These are phyloP conservation scores for Bacidia rubella DNA, from an alignment of 495 filamentous ascomycete species.

Conservation along the genomic window DNA sequence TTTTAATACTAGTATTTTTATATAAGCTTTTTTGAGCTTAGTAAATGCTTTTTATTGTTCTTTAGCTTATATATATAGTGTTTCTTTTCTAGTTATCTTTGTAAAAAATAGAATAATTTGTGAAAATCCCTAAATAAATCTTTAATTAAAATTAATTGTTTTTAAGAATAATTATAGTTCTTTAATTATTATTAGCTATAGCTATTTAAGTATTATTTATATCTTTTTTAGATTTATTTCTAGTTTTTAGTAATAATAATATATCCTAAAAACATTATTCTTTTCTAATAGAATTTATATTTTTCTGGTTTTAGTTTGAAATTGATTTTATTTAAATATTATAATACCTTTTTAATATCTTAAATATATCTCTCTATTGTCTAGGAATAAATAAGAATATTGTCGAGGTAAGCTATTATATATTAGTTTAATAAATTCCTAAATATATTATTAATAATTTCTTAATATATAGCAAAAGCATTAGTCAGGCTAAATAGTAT, in stretches of 20 bases:
- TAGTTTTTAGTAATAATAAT: conserved; percentile 19
- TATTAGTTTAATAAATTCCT: background rate
- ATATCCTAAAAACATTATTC: conserved; percentile 23
- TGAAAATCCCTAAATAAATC: conserved; percentile 15
- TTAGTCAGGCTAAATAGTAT: conserved; percentile 2
- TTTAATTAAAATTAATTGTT: conserved; percentile 17
- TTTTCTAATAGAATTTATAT: conserved; percentile 21
- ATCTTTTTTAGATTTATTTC: conserved; percentile 22
- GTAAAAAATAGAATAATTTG: conserved; percentile 7
- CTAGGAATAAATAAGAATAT: conserved; percentile 4
- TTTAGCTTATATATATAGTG: conserved; percentile 6
- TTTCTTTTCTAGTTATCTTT: conserved; percentile 10
- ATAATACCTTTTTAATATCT: conserved; percentile 2
- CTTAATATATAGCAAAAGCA: background rate
- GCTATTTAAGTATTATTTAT: conserved; percentile 15
- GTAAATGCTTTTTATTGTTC: conserved; percentile 10
- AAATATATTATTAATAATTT: conserved; percentile 1
- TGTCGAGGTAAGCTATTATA: conserved; percentile 5
- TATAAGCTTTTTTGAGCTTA: conserved; percentile 10
- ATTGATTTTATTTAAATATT: conserved; percentile 12
- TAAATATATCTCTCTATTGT: conserved; percentile 1
- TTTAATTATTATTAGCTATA: conserved; percentile 8
- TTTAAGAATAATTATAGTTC: conserved; percentile 14
- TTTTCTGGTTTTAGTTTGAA: conserved; percentile 22
- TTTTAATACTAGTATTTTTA: conserved; percentile 6